These are phyloP conservation scores for Paramecium biaurelia DNA, from an alignment of 73 alveolate genomes.

Conservation along the genomic window DNA sequence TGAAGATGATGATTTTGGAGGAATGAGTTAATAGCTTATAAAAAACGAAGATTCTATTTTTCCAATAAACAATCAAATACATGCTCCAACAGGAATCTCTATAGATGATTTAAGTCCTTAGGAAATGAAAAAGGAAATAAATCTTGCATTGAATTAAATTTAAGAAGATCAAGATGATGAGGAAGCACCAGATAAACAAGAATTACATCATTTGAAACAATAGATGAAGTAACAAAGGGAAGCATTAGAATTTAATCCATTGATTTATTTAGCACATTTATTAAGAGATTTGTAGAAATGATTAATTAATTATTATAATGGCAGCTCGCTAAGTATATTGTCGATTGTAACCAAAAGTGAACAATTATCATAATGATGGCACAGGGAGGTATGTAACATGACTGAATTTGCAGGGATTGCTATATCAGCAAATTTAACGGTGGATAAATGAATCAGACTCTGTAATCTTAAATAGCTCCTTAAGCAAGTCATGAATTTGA, in stretches of 20 bases:
- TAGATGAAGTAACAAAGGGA: slow-evolving; percentile 46
- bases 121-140: background rate
- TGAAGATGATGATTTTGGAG: background rate
- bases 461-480: background rate
- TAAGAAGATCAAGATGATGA: slow-evolving; percentile 30
- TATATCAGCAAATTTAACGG: background rate
- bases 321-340: background rate
- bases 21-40: background rate
- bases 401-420: background rate
- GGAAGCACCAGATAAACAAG: slow-evolving; percentile 13
- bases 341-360: background rate
- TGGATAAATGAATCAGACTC: background rate
- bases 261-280: slow-evolving; percentile 36
- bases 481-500: background rate
- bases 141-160: background rate
- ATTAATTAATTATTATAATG: slow-evolving; percentile 14
- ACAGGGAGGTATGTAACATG: slow-evolving; percentile 1
- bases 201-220: slow-evolving; percentile 8
- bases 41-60: background rate
- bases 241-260: slow-evolving; percentile 42
- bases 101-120: slow-evolving; percentile 24
- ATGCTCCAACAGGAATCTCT: background rate
- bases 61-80: background rate
- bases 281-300: slow-evolving; percentile 32
- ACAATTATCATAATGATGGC: slow-evolving; percentile 25